Conservation (phyloP, 371 early-diverging fungal genomes). For the Circinella umbellata region DNA sequence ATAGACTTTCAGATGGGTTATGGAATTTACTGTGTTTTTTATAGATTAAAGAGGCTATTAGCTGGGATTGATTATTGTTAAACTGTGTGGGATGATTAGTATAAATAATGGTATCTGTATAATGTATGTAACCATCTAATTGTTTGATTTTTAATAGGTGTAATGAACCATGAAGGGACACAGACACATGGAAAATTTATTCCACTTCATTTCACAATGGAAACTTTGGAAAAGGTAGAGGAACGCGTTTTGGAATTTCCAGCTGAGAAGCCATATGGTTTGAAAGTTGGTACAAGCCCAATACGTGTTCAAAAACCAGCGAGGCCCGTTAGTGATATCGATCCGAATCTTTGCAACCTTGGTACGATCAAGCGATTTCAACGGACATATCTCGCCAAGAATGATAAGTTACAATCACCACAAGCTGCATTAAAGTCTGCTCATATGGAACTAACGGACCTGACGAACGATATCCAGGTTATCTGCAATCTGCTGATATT, state of each 20-base stretch:
- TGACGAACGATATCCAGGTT: background rate
- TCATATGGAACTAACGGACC: background rate
- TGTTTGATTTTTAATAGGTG: no score
- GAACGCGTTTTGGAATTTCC: background rate
- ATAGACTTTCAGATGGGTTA: no score
- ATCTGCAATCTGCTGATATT: background rate
- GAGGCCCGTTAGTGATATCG: background rate
- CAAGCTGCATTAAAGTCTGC: background rate
- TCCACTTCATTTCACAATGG: background rate
- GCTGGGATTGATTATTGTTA: no score
- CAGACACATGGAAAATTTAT: background rate
- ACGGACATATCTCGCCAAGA: background rate
- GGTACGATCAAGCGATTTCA: background rate
- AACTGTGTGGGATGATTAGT: no score
- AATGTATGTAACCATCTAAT: no score
- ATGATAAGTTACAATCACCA: background rate
- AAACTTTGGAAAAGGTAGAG: background rate
- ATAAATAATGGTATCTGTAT: no score
- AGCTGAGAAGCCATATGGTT: background rate
- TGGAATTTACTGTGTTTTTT: no score
- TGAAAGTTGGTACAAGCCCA: background rate
- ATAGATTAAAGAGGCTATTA: no score
- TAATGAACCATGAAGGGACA: background rate
- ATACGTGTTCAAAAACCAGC: background rate
- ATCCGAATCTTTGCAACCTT: background rate